Evolutionary conservation across 2,329 filamentous ascomycete genomes (phyloP).

Genomic region (Claviceps humidiphila): DNA sequence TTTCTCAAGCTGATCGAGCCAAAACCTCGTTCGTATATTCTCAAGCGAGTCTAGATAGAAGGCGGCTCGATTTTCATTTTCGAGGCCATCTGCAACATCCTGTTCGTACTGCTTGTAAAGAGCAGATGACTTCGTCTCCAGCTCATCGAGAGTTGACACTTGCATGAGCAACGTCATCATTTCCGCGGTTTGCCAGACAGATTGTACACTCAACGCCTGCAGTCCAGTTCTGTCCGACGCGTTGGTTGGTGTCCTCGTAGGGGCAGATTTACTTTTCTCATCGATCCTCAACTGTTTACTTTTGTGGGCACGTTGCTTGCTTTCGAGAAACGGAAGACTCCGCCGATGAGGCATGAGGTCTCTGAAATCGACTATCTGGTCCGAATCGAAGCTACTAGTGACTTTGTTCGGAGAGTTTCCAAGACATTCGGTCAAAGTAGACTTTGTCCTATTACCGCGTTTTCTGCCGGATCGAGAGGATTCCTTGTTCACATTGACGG

Average conservation of each 20-base stretch:
- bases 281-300: not conserved
- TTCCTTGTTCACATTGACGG: not conserved
- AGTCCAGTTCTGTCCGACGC: not conserved
- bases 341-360: constrained; percentile 18
- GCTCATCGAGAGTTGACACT: constrained; percentile 10
- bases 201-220: not conserved
- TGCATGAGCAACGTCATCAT: constrained; percentile 15
- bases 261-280: too few species aligned
- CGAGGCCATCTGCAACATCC: constrained; percentile 13
- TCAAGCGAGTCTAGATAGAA: constrained; percentile 20
- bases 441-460: not conserved
- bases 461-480: not conserved
- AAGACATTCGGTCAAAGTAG: too few species aligned
- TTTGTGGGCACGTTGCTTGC: not conserved
- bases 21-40: constrained; percentile 16
- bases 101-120: constrained; percentile 21
- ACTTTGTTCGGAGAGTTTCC: not conserved
- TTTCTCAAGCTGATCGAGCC: constrained; percentile 13
- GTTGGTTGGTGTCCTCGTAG: not conserved
- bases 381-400: not conserved
- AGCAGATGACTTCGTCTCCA: constrained; percentile 13
- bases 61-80: constrained; percentile 13
- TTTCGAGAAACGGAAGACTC: constrained; percentile 15
- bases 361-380: constrained; percentile 11
- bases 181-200: not conserved